Evolutionary conservation across 1,139 yeast species (phyloP).

Genomic region (Candida anutae): DNA sequence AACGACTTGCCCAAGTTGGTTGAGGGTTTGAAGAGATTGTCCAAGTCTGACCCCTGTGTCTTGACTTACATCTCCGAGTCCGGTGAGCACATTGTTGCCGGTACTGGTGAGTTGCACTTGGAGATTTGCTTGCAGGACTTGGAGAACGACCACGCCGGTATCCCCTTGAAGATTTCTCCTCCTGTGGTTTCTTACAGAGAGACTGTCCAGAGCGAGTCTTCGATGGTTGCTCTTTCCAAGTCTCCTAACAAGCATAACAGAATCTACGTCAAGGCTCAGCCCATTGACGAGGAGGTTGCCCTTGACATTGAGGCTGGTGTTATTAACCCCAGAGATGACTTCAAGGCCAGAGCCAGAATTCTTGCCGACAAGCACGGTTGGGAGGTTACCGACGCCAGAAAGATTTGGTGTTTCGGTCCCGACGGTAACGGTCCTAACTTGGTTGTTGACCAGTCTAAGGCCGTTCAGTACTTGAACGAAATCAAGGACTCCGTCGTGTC

Average conservation of each 20-base stretch:
- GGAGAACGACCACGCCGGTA: constrained; percentile 99
- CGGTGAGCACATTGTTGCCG: constrained; percentile 99
- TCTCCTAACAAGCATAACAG: constrained; percentile 99
- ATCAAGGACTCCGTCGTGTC: constrained; percentile 99
- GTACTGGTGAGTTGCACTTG: constrained; percentile 99
- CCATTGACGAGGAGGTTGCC: constrained; percentile 89
- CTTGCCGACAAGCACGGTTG: constrained; percentile 99
- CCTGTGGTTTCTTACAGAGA: constrained; percentile 99
- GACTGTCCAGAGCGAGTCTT: constrained; percentile 89
- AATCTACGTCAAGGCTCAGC: constrained; percentile 96
- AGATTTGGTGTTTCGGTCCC: constrained; percentile 99
- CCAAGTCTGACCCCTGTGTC: constrained; percentile 99
- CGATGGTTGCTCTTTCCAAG: constrained; percentile 94
- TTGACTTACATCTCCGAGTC: constrained; percentile 79
- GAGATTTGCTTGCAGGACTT: constrained; percentile 95
- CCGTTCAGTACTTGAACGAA: constrained; percentile 98
- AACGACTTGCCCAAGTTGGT: constrained; percentile 98
- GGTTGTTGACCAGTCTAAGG: constrained; percentile 99
- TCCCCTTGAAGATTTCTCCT: constrained; percentile 95
- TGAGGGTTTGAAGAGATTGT: constrained; percentile 99
- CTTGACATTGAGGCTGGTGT: constrained; percentile 89
- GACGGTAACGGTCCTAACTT: constrained; percentile 98
- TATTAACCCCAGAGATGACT: constrained; percentile 93
- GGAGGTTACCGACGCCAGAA: constrained; percentile 99
- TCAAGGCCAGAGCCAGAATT: constrained; percentile 98